Conservation (phyloP, 2,329 filamentous ascomycete genomes). For the Dothideomycetidae sp. region DNA sequence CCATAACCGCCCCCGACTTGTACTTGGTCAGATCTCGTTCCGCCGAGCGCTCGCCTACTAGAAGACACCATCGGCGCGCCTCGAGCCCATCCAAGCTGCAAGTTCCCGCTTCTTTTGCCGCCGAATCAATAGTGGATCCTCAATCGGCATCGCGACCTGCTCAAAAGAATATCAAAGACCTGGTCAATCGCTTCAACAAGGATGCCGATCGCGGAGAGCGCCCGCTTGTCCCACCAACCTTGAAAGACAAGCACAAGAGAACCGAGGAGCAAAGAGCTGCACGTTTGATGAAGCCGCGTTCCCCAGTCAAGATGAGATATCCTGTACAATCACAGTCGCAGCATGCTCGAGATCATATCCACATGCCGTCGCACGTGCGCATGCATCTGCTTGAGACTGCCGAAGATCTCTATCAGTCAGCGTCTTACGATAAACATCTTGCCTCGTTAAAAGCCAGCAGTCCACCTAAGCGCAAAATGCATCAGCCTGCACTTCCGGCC, state of each 20-base stretch:
- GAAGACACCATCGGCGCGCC: not conserved
- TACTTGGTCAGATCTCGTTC: not conserved
- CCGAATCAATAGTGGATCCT: slow-evolving; percentile 18
- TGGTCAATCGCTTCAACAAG: slow-evolving; percentile 66
- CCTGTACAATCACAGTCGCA: slow-evolving; percentile 19
- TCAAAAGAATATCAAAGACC: slow-evolving; percentile 63
- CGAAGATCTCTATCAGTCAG: slow-evolving; percentile 3
- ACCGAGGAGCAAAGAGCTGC: slow-evolving; percentile 13
- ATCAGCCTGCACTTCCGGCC: slow-evolving; percentile 58
- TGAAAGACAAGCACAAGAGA: slow-evolving; percentile 17
- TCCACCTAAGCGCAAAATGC: slow-evolving; percentile 4
- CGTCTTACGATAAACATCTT: slow-evolving; percentile 7
- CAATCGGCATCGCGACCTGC: slow-evolving; percentile 23
- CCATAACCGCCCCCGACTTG: not conserved
- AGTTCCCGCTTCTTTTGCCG: slow-evolving; percentile 6
- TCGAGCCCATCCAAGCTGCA: not conserved
- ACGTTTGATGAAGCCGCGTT: slow-evolving; percentile 12
- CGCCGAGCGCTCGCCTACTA: not conserved
- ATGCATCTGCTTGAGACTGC: slow-evolving; percentile 3
- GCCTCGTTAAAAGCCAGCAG: slow-evolving; percentile 4
- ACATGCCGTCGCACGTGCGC: too few relatives aligned
- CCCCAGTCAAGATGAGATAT: slow-evolving; percentile 17
- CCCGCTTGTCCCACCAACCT: slow-evolving; percentile 15
- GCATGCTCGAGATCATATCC: too few relatives aligned
- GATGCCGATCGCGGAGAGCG: slow-evolving; percentile 11